phyloP scores from a whole-genome alignment of 495 filamentous ascomycete genomes.

The Glutinoglossum americanum region DNA sequence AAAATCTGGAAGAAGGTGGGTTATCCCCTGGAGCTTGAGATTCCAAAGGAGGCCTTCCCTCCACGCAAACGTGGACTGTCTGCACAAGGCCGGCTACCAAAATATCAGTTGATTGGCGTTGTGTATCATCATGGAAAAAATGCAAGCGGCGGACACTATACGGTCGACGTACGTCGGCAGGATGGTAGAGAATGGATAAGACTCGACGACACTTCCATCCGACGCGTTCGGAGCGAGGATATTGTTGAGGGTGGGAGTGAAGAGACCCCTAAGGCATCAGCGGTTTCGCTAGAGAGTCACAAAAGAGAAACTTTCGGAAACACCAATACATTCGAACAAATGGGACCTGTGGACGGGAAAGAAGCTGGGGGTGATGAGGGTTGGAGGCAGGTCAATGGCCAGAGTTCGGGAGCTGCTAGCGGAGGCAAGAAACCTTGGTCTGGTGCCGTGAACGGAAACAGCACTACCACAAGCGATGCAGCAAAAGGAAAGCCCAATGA shows the following conservation, averaged over 20 bases:
- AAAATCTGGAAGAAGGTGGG: conserved; percentile 98
- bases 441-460: conserved; percentile 36
- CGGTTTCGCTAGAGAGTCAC: conserved; percentile 38
- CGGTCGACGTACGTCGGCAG: conserved; percentile 83
- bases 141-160: conserved; percentile 88
- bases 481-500: conserved; percentile 37
- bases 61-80: conserved; percentile 43
- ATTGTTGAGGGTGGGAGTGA: conserved; percentile 73
- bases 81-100: conserved; percentile 43
- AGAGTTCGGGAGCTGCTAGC: background rate
- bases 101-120: conserved; percentile 72
- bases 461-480: conserved; percentile 28
- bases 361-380: conserved; percentile 19
- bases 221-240: conserved; percentile 67
- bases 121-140: conserved; percentile 97
- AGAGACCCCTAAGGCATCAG: conserved; percentile 49
- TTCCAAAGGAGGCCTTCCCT: conserved; percentile 82
- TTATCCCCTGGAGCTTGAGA: conserved; percentile 84
- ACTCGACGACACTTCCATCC: conserved; percentile 81
- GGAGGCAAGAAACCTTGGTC: conserved; percentile 44
- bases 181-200: conserved; percentile 89
- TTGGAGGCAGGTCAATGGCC: conserved; percentile 7
- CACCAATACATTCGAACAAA: conserved; percentile 44
- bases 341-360: conserved; percentile 43
- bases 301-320: conserved; percentile 31